phyloP scores from a whole-genome alignment of 1,139 yeast species.

The Protomyces lactucae-debilis region DNA sequence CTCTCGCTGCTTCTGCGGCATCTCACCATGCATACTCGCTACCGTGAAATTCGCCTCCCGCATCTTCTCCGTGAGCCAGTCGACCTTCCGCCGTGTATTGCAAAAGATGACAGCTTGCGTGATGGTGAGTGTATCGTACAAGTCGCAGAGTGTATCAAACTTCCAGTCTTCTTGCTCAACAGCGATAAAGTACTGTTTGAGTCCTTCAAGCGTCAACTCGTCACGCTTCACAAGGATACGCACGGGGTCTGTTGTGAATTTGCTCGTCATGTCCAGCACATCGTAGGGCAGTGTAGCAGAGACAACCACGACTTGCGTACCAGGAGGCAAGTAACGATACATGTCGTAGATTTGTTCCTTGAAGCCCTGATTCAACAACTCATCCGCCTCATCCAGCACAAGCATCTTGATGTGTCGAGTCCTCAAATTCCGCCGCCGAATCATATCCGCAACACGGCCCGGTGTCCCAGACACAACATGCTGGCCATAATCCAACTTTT shows the following conservation, averaged over 20 bases:
- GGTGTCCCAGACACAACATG: slow-evolving; percentile 99
- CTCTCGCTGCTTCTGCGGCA: slow-evolving; percentile 96
- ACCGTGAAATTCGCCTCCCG: slow-evolving; percentile 87
- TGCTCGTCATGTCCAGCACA: slow-evolving; percentile 90
- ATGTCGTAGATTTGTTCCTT: slow-evolving; percentile 96
- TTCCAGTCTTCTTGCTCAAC: slow-evolving; percentile 91
- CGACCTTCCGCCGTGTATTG: slow-evolving; percentile 98
- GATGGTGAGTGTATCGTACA: slow-evolving; percentile 90
- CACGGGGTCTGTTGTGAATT: slow-evolving; percentile 96
- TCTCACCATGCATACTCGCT: slow-evolving; percentile 92
- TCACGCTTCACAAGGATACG: slow-evolving; percentile 97
- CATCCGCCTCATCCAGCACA: slow-evolving; percentile 98
- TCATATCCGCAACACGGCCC: slow-evolving; percentile 98
- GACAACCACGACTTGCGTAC: slow-evolving; percentile 92
- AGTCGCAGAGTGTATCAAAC: slow-evolving; percentile 90
- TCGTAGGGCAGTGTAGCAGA: slow-evolving; percentile 98
- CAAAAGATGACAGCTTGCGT: slow-evolving; percentile 99
- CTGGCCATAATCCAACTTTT: slow-evolving; percentile 86
- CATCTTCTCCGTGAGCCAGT: slow-evolving; percentile 82
- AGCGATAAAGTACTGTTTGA: slow-evolving; percentile 91
- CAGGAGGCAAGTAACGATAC: slow-evolving; percentile 87
- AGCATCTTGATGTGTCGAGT: slow-evolving; percentile 92
- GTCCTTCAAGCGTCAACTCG: slow-evolving; percentile 97
- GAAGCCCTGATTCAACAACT: slow-evolving; percentile 95
- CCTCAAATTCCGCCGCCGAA: slow-evolving; percentile 84